phyloP scores from a whole-genome alignment of 768 basidiomycete species.

The Cubamyces lactineus region DNA sequence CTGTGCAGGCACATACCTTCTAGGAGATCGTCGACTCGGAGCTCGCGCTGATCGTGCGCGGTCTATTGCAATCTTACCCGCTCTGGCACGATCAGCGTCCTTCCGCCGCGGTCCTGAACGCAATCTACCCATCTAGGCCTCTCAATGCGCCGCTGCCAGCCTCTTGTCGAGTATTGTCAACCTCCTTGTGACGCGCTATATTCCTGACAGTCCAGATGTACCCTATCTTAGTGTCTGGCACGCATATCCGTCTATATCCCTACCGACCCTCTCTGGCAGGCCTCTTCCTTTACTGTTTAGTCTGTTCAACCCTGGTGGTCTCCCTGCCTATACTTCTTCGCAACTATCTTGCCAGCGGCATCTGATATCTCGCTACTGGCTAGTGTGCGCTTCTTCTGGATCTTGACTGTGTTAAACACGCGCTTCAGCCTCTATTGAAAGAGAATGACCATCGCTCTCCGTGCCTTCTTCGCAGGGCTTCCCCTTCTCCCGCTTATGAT shows the following conservation, averaged over 20 bases:
- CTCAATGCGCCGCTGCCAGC: conserved; percentile 8
- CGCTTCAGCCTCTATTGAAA: neutral
- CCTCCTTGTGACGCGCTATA: neutral
- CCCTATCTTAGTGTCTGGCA: neutral
- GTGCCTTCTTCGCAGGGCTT: conserved; percentile 12
- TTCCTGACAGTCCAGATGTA: neutral
- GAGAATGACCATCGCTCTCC: conserved; percentile 2
- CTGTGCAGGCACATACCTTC: neutral
- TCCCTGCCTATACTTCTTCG: conserved; percentile 10
- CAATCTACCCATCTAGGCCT: conserved; percentile 15
- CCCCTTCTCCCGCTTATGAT: conserved; percentile 24
- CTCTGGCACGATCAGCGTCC: conserved; percentile 15
- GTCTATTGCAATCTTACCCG: conserved; percentile 11
- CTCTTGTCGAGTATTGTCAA: neutral
- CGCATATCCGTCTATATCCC: neutral
- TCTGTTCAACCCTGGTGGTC: conserved; percentile 22
- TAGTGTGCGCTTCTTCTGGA: neutral
- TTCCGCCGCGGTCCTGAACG: conserved; percentile 13
- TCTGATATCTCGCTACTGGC: neutral
- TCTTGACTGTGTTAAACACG: conserved; percentile 4
- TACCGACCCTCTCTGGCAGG: conserved; percentile 10
- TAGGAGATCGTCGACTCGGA: conserved; percentile 7
- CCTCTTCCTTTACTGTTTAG: neutral
- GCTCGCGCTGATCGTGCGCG: conserved; percentile 4
- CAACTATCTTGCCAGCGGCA: neutral